Base-by-base conservation (phyloP, 2,329 filamentous ascomycete species). In the Trematosphaeria pertusa region DNA sequence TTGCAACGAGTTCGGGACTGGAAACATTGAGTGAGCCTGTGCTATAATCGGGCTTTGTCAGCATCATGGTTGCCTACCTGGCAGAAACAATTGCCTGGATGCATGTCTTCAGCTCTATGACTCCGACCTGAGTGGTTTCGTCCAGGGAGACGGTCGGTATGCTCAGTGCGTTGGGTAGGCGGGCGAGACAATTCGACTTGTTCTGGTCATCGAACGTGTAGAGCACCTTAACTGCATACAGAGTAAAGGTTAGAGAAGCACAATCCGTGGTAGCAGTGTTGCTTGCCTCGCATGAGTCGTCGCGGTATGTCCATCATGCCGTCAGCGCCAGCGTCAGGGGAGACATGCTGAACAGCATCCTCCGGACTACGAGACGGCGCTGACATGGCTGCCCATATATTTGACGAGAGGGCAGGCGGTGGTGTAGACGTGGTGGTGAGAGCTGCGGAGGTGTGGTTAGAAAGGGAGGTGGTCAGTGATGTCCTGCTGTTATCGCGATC, bases 131-230 rank as follows among this genome's bases (percentile, higher is more conserved):
- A 17, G 81, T 89, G 49, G 80, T 81, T 48, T 95, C 89, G 68
- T 97, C 90, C 51, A 97, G 76, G 18, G 85, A 81, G 11, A 95
- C 83, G 2, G 91, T 90, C 62, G 91, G 90, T 28, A 97, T 85
- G 41, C 88, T 82, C 47, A 96, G 79, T 12, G 87, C 81, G 48
- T 93, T 87, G 14, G 90, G 88, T 78, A 90, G 87, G 63, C 93
- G 84, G 49, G 93, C 92, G 38, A 99, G 81, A 73, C 91, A 97
- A 68, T 93, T 92, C 55, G 91, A 87, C 73, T 91, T 91, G 75
- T 85, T 87, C 58, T 93, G 87, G 67, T 87, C 86, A 71, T 97
- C 92, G 75, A 97, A 97, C 22, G 91, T 96, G 75, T 97, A 99
- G 51, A 96, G 86, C 38, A 97, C 88, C 80, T 97, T 97, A 73